Evolutionary conservation across 2,329 filamentous ascomycete species (phyloP).

Genomic region (Hansfordia pulvinata): DNA sequence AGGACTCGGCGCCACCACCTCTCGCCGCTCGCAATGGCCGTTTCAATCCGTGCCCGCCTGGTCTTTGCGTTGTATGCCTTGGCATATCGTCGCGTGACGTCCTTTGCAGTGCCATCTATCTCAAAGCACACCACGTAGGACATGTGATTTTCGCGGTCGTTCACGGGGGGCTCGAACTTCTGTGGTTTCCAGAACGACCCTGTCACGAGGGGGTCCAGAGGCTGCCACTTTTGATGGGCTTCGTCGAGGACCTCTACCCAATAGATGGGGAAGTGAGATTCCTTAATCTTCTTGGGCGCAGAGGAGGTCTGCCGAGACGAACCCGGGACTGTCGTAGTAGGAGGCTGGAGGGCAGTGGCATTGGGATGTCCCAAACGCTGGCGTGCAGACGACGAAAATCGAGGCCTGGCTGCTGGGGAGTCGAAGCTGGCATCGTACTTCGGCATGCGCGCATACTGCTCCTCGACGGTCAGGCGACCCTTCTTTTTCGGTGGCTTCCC

Average conservation of each 20-base stretch:
- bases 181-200: constrained; percentile 59
- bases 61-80: constrained; percentile 90
- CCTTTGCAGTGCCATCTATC: constrained; percentile 60
- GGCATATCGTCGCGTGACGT: constrained; percentile 79
- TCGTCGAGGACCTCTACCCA: constrained; percentile 90
- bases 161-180: constrained; percentile 70
- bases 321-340: constrained; percentile 22
- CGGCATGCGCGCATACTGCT: constrained; percentile 24
- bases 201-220: constrained; percentile 76
- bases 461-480: constrained; percentile 14
- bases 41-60: constrained; percentile 65
- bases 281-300: constrained; percentile 34
- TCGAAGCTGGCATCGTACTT: constrained; percentile 20
- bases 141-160: constrained; percentile 63
- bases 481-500: constrained; percentile 23
- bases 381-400: constrained; percentile 20
- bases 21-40: constrained; percentile 29
- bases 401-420: constrained; percentile 15
- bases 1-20: constrained; percentile 41
- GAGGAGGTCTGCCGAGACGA: constrained; percentile 17
- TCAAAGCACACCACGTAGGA: constrained; percentile 80
- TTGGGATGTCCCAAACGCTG: constrained; percentile 38
- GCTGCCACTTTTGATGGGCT: constrained; percentile 81
- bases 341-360: constrained; percentile 38
- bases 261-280: constrained; percentile 72